A percentile compares a stretch with the other conserved stretches of the same genome.
These are phyloP conservation scores for Austroboletus eburneus DNA, from an alignment of 768 basidiomycete species.

Conservation along the genomic window DNA sequence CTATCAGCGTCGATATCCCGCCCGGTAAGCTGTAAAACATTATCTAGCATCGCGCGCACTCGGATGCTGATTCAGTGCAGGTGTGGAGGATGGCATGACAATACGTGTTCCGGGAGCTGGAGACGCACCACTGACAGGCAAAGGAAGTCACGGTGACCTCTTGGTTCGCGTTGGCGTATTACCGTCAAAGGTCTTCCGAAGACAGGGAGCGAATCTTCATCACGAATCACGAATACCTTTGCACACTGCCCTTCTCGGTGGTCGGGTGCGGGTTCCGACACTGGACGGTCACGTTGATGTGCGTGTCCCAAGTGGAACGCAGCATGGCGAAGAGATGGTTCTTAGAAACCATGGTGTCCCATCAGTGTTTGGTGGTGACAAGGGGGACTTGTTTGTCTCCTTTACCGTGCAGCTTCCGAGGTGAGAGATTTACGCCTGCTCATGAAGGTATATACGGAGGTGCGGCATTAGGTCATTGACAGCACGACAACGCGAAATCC, in stretches of 20 bases:
- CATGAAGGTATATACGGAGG: constrained; percentile 5
- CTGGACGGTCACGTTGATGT: constrained; percentile 95
- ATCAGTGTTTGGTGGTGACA: constrained; percentile 52
- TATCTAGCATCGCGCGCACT: constrained; percentile 1
- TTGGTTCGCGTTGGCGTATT: constrained; percentile 82
- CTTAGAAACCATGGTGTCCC: constrained; percentile 82
- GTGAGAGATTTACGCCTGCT: constrained; percentile 42
- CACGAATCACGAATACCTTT: constrained; percentile 88
- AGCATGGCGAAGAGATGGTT: constrained; percentile 97
- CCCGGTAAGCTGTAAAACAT: constrained; percentile 53
- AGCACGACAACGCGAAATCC: constrained; percentile 75
- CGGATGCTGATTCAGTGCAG: constrained; percentile 36
- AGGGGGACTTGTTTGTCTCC: constrained; percentile 84
- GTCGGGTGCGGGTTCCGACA: constrained; percentile 87
- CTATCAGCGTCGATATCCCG: constrained; percentile 79
- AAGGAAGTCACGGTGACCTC: constrained; percentile 79
- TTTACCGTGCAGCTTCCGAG: constrained; percentile 88
- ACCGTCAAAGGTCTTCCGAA: constrained; percentile 77
- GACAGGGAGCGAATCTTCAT: constrained; percentile 90
- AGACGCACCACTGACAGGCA: constrained; percentile 77
- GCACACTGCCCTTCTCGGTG: constrained; percentile 90
- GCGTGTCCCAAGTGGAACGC: constrained; percentile 86
- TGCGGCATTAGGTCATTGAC: constrained; percentile 64
- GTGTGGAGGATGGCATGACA: constrained; percentile 93
- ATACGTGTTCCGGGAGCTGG: constrained; percentile 78